Conservation (phyloP, 495 filamentous ascomycete species). For the Halenospora varia region DNA sequence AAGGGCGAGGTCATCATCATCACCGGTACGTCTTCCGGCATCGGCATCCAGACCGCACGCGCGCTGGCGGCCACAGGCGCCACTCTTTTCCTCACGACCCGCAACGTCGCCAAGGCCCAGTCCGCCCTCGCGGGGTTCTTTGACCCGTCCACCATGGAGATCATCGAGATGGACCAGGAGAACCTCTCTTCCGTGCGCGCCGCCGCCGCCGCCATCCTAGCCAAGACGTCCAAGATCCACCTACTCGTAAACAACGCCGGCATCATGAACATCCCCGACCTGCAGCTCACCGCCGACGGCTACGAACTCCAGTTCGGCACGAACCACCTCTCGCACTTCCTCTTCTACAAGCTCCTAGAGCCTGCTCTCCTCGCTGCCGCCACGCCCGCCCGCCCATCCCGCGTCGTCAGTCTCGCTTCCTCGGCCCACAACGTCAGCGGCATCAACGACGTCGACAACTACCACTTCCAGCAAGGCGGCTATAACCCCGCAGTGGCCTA, state of each 20-base stretch:
- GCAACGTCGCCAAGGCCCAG: conserved; percentile 35
- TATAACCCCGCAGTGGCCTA: conserved; percentile 35
- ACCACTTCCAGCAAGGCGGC: conserved; percentile 34
- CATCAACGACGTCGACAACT: conserved; percentile 36
- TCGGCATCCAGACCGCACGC: conserved; percentile 45
- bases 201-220: conserved; percentile 24
- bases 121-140: conserved; percentile 25
- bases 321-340: conserved; percentile 65
- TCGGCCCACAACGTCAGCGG: conserved; percentile 35
- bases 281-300: conserved; percentile 48
- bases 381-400: conserved; percentile 21
- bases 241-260: conserved; percentile 58
- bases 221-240: conserved; percentile 33
- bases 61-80: conserved; percentile 44
- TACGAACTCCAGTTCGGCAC: conserved; percentile 66
- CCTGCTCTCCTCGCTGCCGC: conserved; percentile 50
- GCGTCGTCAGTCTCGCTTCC: conserved; percentile 33
- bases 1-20: conserved; percentile 43
- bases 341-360: conserved; percentile 58
- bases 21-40: conserved; percentile 45
- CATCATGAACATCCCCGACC: conserved; percentile 44
- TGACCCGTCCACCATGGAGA: conserved; percentile 21
- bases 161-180: conserved; percentile 32
- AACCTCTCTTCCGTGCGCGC: conserved; percentile 23
- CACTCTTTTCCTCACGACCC: conserved; percentile 36